Conservation (phyloP, 2,329 filamentous ascomycete genomes). For the Dichotomopilus funicola region DNA sequence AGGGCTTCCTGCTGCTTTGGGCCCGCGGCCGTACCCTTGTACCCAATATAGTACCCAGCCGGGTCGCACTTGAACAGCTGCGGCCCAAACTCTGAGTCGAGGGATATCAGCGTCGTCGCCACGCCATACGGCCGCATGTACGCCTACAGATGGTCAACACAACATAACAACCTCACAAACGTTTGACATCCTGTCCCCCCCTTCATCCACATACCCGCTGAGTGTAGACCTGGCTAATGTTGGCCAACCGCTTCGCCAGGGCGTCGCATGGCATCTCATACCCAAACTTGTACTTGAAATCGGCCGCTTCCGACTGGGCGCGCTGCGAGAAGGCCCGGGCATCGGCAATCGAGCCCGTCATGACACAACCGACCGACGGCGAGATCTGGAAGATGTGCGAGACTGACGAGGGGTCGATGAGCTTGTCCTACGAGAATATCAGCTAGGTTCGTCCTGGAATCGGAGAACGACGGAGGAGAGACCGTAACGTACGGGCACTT, state of each 20-base stretch:
- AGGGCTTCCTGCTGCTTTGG: slow-evolving; percentile 98
- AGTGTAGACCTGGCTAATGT: slow-evolving; percentile 99
- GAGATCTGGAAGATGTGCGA: slow-evolving; percentile 97
- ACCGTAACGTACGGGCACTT: slow-evolving; percentile 75
- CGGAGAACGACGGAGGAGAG: slow-evolving; percentile 17
- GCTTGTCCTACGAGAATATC: slow-evolving; percentile 67
- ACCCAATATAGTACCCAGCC: slow-evolving; percentile 95
- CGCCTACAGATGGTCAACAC: slow-evolving; percentile 44
- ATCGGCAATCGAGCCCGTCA: slow-evolving; percentile 98
- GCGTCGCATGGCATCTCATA: slow-evolving; percentile 99
- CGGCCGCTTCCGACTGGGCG: slow-evolving; percentile 89
- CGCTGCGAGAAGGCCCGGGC: slow-evolving; percentile 88
- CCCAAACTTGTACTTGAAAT: slow-evolving; percentile 97
- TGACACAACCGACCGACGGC: slow-evolving; percentile 92
- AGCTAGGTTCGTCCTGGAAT: too few species aligned
- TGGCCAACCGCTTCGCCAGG: slow-evolving; percentile 90
- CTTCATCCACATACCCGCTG: slow-evolving; percentile 63
- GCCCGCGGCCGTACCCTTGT: slow-evolving; percentile 95
- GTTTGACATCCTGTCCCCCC: too few species aligned
- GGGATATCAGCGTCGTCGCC: slow-evolving; percentile 87
- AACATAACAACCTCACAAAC: background rate
- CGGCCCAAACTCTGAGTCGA: slow-evolving; percentile 86
- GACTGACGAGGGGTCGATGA: slow-evolving; percentile 95
- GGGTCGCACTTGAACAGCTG: slow-evolving; percentile 98
- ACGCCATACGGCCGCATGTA: slow-evolving; percentile 98